Percentiles rank a stretch among this genome's conserved stretches.
phyloP scores from a whole-genome alignment of 192 early-diverging fungal species.

The Phycomyces nitens region DNA sequence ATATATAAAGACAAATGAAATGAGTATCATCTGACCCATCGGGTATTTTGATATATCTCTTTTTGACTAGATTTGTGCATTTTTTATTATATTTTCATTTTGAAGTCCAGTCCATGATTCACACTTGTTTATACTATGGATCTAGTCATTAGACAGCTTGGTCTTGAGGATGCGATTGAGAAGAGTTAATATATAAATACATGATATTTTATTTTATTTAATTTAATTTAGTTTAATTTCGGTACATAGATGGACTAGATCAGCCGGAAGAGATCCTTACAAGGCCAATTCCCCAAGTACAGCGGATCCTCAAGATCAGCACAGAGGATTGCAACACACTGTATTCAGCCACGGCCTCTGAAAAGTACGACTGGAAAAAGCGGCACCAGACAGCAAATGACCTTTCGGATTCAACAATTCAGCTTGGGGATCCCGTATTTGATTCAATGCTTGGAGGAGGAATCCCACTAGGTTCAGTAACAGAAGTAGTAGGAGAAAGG shows the following conservation, averaged over 20 bases:
- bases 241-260: constrained; percentile 14
- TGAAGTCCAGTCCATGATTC: too few relatives aligned
- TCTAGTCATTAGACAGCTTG: too few relatives aligned
- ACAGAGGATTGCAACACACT: not conserved
- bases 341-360: not conserved
- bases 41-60: too few relatives aligned
- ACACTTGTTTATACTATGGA: too few relatives aligned
- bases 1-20: too few relatives aligned
- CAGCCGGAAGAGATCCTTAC: constrained; percentile 11
- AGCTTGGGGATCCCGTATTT: constrained; percentile 48
- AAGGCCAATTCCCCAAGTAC: constrained; percentile 5
- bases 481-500: constrained; percentile 73
- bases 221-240: too few relatives aligned
- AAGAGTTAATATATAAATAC: too few relatives aligned
- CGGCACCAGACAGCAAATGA: not conserved
- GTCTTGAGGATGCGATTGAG: too few relatives aligned
- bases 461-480: constrained; percentile 55
- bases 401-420: not conserved
- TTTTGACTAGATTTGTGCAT: too few relatives aligned
- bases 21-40: too few relatives aligned
- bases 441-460: constrained; percentile 61
- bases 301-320: not conserved
- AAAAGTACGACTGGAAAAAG: constrained; percentile 11
- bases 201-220: too few relatives aligned
- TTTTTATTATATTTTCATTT: too few relatives aligned